A percentile compares a stretch with the other conserved stretches of the same genome.
Conservation (phyloP, 2,329 filamentous ascomycete genomes). For the Claviceps digitariae region DNA sequence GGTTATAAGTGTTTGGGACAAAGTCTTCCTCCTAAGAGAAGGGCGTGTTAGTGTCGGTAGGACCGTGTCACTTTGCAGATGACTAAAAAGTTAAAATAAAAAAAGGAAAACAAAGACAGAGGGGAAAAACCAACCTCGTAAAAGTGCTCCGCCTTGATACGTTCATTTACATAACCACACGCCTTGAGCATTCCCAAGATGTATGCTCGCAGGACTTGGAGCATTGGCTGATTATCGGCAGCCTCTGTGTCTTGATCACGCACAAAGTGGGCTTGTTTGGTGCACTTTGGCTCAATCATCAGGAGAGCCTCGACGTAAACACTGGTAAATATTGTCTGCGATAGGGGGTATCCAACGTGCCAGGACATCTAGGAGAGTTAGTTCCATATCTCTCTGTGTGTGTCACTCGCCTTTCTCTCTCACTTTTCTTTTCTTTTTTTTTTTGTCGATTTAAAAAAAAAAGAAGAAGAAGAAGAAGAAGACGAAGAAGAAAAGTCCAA, state of each 20-base stretch:
- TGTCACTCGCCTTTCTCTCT: background rate
- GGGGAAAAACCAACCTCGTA: slow-evolving; percentile 54
- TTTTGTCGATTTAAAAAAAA: background rate
- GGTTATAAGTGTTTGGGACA: slow-evolving; percentile 79
- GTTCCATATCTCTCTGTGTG: too few species aligned
- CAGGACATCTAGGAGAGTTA: slow-evolving; percentile 63
- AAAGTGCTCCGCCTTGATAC: slow-evolving; percentile 71
- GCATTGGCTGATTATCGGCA: slow-evolving; percentile 30
- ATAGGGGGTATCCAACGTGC: slow-evolving; percentile 91
- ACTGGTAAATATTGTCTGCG: slow-evolving; percentile 88
- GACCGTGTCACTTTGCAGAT: too few species aligned
- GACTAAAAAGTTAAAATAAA: too few species aligned
- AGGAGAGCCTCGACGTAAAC: slow-evolving; percentile 78
- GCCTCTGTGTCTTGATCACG: slow-evolving; percentile 18
- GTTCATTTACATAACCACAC: slow-evolving; percentile 64
- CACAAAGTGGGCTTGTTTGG: slow-evolving; percentile 54
- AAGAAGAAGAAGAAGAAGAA: too few species aligned
- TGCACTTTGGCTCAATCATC: slow-evolving; percentile 49
- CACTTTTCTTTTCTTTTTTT: background rate
- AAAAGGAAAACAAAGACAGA: background rate
- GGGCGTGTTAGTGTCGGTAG: too few species aligned
- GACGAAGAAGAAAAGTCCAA: too few species aligned
- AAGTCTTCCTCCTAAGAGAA: slow-evolving; percentile 76
- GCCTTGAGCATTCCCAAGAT: slow-evolving; percentile 75
- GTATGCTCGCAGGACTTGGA: slow-evolving; percentile 65